A percentile compares a stretch with the other conserved stretches of the same genome.
These are phyloP conservation scores for Phytomonas francai DNA, from an alignment of 208 protist genomes.

Conservation along the genomic window DNA sequence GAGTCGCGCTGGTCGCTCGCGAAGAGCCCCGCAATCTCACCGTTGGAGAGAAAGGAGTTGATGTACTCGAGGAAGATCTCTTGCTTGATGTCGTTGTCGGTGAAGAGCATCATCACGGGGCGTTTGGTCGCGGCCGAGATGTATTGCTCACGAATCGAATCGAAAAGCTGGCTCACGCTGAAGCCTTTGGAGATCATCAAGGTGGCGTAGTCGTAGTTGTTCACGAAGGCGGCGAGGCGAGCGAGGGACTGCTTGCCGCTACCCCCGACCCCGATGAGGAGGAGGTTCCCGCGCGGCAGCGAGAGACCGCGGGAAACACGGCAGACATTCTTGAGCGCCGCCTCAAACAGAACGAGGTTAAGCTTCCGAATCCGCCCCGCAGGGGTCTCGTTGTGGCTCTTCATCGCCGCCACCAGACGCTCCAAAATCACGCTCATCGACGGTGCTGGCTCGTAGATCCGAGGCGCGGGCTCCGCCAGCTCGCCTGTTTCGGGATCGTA, in stretches of 20 bases:
- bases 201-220: slow-evolving; percentile 82
- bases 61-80: slow-evolving; percentile 98
- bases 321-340: slow-evolving; percentile 92
- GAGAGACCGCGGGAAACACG: slow-evolving; percentile 90
- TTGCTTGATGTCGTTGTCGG: slow-evolving; percentile 97
- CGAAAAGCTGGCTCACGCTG: slow-evolving; percentile 91
- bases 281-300: slow-evolving; percentile 88
- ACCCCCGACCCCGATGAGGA: slow-evolving; percentile 92
- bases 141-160: slow-evolving; percentile 91
- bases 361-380: slow-evolving; percentile 82
- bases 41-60: slow-evolving; percentile 94
- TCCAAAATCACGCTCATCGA: slow-evolving; percentile 77
- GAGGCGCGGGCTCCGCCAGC: slow-evolving; percentile 81
- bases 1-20: slow-evolving; percentile 95
- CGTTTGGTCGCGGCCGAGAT: slow-evolving; percentile 71
- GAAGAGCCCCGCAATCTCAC: slow-evolving; percentile 97
- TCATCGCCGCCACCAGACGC: slow-evolving; percentile 73
- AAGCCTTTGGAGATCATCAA: slow-evolving; percentile 92
- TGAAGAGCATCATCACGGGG: slow-evolving; percentile 95
- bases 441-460: slow-evolving; percentile 92
- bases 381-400: slow-evolving; percentile 82
- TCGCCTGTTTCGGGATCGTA: slow-evolving; percentile 89
- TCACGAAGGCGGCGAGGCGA: slow-evolving; percentile 84
- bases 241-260: slow-evolving; percentile 92
- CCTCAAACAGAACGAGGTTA: slow-evolving; percentile 93